Conservation (phyloP, 2,329 filamentous ascomycete genomes). For the Scedosporium apiospermum region DNA sequence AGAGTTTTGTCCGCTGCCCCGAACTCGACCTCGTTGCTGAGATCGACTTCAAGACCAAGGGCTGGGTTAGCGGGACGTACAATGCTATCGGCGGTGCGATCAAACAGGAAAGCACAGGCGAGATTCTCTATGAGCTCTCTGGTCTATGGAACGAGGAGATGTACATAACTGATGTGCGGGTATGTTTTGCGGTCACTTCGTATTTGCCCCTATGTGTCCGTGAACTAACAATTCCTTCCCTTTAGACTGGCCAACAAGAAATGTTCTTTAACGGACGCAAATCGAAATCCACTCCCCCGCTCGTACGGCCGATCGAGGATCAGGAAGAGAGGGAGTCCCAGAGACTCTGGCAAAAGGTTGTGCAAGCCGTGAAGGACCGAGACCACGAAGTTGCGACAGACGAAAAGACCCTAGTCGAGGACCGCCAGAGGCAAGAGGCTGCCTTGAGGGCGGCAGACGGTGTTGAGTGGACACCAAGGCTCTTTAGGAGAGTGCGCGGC, state of each 20-base stretch:
- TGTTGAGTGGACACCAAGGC: slow-evolving; percentile 76
- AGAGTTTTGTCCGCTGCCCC: slow-evolving; percentile 85
- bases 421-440: slow-evolving; percentile 82
- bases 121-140: slow-evolving; percentile 81
- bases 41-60: slow-evolving; percentile 97
- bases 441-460: slow-evolving; percentile 68
- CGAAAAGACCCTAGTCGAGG: slow-evolving; percentile 94
- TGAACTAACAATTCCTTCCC: slow-evolving; percentile 9
- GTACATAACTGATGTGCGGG: slow-evolving; percentile 75
- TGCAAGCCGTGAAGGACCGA: slow-evolving; percentile 68
- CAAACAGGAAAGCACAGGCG: slow-evolving; percentile 78
- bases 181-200: slow-evolving; percentile 29
- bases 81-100: slow-evolving; percentile 91
- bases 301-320: slow-evolving; percentile 68
- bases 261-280: slow-evolving; percentile 80
- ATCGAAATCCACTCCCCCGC: slow-evolving; percentile 66
- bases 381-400: slow-evolving; percentile 87
- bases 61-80: slow-evolving; percentile 92
- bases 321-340: slow-evolving; percentile 89
- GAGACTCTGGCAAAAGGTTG: slow-evolving; percentile 73
- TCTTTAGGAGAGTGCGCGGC: slow-evolving; percentile 69
- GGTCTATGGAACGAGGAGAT: slow-evolving; percentile 94
- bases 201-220: not conserved
- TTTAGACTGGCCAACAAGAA: slow-evolving; percentile 77
- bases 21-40: slow-evolving; percentile 81